A percentile compares a stretch with the other conserved stretches of the same genome.
phyloP scores from a whole-genome alignment of 495 filamentous ascomycete species.

The Filosporella fistucella region DNA sequence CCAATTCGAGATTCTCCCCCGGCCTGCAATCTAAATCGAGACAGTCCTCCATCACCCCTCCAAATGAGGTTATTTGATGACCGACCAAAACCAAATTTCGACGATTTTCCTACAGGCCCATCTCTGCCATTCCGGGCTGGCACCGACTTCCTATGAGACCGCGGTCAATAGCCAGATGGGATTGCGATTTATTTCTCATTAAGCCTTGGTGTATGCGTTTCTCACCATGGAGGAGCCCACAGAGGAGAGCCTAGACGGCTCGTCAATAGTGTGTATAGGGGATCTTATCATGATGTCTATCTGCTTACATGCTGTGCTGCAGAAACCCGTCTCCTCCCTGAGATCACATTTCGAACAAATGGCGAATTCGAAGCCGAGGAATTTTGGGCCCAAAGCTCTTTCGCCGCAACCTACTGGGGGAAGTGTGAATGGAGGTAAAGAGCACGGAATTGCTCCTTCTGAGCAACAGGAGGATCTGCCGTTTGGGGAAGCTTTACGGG shows the following conservation, averaged over 20 bases:
- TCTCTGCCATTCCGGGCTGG: not conserved
- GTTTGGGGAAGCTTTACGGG: conserved; percentile 1
- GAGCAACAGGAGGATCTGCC: conserved; percentile 3
- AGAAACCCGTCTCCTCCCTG: conserved; percentile 85
- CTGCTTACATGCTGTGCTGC: conserved; percentile 23
- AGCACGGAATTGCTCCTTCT: conserved; percentile 1
- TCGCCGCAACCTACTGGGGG: conserved; percentile 25
- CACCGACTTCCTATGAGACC: conserved; percentile 15
- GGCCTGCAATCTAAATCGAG: no score
- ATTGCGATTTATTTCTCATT: conserved; percentile 2
- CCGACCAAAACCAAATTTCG: no score
- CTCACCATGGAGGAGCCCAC: conserved; percentile 20
- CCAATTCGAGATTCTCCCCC: no score
- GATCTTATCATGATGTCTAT: not conserved
- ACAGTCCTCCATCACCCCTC: not conserved
- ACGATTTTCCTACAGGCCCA: not conserved
- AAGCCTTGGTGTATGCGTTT: conserved; percentile 5
- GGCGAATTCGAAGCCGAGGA: conserved; percentile 42
- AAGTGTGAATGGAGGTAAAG: not conserved
- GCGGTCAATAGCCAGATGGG: conserved; percentile 11
- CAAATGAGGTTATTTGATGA: no score
- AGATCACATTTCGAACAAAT: conserved; percentile 91
- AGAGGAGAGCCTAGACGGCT: conserved; percentile 46
- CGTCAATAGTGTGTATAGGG: conserved; percentile 52
- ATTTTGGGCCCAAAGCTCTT: conserved; percentile 28